These are phyloP conservation scores for Exophiala sp. DNA, from an alignment of 2,329 filamentous ascomycete species.

Conservation along the genomic window DNA sequence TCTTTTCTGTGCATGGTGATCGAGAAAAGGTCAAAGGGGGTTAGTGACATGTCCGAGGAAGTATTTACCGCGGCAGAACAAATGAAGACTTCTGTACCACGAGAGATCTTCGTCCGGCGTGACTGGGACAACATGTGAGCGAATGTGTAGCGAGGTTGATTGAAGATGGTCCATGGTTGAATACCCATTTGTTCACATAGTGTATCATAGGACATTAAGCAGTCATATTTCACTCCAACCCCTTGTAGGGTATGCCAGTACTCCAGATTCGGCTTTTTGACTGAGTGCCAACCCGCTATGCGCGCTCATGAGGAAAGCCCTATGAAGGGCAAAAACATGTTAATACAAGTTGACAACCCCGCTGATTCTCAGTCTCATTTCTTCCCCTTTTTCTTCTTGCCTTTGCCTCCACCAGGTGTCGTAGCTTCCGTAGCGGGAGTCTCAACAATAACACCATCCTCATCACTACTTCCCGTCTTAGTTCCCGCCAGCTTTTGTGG, in stretches of 20 bases:
- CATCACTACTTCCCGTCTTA: slow-evolving; percentile 55
- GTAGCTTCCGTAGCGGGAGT: slow-evolving; percentile 39
- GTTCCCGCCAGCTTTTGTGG: slow-evolving; percentile 28
- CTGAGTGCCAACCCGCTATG: not conserved
- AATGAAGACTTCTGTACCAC: slow-evolving; percentile 31
- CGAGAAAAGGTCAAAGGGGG: slow-evolving; percentile 32
- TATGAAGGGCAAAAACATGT: not conserved
- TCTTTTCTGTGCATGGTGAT: slow-evolving; percentile 42
- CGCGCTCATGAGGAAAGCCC: not conserved
- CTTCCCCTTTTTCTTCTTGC: slow-evolving; percentile 48
- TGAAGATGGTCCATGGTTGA: slow-evolving; percentile 1
- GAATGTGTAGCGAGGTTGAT: not conserved
- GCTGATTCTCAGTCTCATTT: slow-evolving; percentile 33
- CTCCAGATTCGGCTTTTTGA: not conserved
- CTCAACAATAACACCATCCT: slow-evolving; percentile 77
- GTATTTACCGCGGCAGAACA: slow-evolving; percentile 36
- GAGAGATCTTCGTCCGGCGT: slow-evolving; percentile 11
- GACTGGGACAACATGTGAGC: slow-evolving; percentile 7
- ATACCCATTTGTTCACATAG: not conserved
- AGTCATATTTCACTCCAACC: not conserved
- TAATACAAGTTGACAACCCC: not conserved
- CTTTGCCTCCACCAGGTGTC: slow-evolving; percentile 31
- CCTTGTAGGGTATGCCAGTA: not conserved
- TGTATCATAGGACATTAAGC: slow-evolving; percentile 14
- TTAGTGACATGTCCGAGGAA: slow-evolving; percentile 34